phyloP scores from a whole-genome alignment of 768 basidiomycete genomes.

The Ramaria sp. region DNA sequence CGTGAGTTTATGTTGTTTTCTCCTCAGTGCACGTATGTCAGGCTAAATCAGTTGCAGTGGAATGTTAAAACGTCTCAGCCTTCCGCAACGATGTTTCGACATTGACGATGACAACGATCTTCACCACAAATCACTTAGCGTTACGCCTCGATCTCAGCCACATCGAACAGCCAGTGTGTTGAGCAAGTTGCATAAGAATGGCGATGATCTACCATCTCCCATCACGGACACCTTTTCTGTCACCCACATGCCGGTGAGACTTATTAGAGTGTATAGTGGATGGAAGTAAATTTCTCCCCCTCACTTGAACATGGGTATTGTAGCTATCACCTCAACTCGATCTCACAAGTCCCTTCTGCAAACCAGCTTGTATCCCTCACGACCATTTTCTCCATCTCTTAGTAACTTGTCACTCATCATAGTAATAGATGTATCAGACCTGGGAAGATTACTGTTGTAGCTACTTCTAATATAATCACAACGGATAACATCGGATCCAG shows the following conservation, averaged over 20 bases:
- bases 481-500: too few relatives aligned
- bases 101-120: neutral
- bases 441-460: too few relatives aligned
- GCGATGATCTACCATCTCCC: neutral
- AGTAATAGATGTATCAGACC: neutral
- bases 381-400: neutral
- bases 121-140: neutral
- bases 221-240: neutral
- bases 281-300: neutral
- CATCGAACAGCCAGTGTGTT: neutral
- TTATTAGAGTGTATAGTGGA: constrained; percentile 3
- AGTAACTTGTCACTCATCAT: neutral
- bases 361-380: neutral
- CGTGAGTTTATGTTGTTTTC: neutral
- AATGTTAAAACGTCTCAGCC: neutral
- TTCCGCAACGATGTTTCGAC: neutral
- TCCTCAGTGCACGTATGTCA: neutral
- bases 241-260: neutral
- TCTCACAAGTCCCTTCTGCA: too few relatives aligned
- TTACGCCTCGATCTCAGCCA: neutral
- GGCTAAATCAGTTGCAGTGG: neutral
- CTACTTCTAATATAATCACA: too few relatives aligned
- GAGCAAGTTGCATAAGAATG: neutral
- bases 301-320: neutral
- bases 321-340: neutral